Evolutionary conservation across 345 rosid species (phyloP).

Genomic region (Citrus glauca): DNA sequence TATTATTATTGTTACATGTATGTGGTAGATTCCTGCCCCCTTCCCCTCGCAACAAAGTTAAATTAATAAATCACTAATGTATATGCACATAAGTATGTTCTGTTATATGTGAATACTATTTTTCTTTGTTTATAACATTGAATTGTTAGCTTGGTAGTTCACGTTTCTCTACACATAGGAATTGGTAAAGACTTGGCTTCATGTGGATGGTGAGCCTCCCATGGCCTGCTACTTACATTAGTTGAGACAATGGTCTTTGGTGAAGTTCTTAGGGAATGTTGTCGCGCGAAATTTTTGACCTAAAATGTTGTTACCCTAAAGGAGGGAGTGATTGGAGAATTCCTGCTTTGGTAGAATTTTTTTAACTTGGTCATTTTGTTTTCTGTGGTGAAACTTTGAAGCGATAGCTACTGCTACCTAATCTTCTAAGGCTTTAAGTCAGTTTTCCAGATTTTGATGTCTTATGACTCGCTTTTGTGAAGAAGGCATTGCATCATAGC

Average conservation of each 20-base stretch:
- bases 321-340: neutral
- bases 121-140: neutral
- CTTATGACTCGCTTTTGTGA: neutral
- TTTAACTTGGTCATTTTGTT: neutral
- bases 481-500: neutral
- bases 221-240: neutral
- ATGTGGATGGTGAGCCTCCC: neutral
- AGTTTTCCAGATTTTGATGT: neutral
- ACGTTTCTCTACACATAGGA: neutral
- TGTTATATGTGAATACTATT: neutral
- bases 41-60: neutral
- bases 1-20: neutral
- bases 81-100: constrained; percentile 13
- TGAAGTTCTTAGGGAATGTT: neutral
- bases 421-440: neutral
- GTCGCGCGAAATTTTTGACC: neutral
- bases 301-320: neutral
- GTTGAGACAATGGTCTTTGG: neutral
- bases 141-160: neutral
- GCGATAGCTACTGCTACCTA: neutral
- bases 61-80: constrained; percentile 4
- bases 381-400: neutral
- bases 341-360: neutral
- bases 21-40: too few species aligned
- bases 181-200: neutral